These are phyloP conservation scores for Alternaria brassicae DNA, from an alignment of 2,329 filamentous ascomycete species.

Conservation along the genomic window DNA sequence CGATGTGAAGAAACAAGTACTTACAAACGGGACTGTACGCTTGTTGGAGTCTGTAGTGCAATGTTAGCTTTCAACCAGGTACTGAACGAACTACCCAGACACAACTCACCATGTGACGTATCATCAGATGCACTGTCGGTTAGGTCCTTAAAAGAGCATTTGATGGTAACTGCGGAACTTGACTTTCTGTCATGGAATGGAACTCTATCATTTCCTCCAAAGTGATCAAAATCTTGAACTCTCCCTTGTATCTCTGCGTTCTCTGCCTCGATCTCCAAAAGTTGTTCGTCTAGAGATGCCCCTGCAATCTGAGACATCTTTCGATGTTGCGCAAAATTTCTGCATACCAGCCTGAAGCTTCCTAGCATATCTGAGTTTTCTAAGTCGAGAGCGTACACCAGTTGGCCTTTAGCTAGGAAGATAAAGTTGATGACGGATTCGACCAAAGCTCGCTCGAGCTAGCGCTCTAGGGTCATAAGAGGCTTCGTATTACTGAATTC, in stretches of 20 bases:
- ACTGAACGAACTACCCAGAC: no score
- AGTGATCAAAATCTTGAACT: no score
- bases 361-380: not conserved
- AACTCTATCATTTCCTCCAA: no score
- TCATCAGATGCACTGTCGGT: no score
- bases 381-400: not conserved
- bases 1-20: not conserved
- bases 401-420: conserved; percentile 5
- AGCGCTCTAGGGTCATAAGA: not conserved
- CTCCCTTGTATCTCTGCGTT: no score
- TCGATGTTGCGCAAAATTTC: not conserved
- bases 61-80: no score
- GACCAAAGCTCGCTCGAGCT: conserved; percentile 1
- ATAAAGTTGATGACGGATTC: conserved; percentile 11
- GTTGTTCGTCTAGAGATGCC: not conserved
- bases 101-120: no score
- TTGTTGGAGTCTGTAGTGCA: not conserved
- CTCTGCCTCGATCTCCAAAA: no score
- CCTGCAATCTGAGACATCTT: not conserved
- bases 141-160: no score
- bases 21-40: not conserved
- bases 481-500: no score
- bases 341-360: not conserved
- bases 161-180: no score
- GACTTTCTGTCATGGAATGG: no score